A percentile compares a stretch with the other conserved stretches of the same genome.
Conservation (phyloP, 2,329 filamentous ascomycete species). For the Dryadomyces quercivorus region DNA sequence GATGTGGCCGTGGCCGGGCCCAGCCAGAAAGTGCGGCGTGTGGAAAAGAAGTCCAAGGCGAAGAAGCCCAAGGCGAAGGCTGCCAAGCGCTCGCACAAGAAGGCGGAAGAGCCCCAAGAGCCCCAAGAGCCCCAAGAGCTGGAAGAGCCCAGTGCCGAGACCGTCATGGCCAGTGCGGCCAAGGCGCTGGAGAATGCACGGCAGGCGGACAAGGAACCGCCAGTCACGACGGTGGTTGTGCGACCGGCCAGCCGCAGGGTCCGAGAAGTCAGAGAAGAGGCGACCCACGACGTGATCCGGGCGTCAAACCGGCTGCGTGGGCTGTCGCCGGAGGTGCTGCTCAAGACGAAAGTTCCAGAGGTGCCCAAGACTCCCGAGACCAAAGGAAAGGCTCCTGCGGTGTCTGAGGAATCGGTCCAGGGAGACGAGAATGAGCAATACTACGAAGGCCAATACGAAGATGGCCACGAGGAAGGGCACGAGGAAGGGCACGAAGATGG, state of each 20-base stretch:
- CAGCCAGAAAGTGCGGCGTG: neutral
- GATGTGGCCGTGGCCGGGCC: neutral
- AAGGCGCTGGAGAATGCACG: neutral
- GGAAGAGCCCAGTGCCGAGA: neutral
- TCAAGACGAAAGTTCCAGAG: neutral
- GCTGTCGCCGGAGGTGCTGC: neutral
- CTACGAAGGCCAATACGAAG: no score
- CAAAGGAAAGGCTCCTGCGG: no score
- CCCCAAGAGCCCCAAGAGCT: no score
- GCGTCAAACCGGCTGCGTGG: neutral
- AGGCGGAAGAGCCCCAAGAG: no score
- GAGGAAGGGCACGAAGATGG: no score
- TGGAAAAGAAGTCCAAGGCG: neutral
- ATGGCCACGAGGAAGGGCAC: no score
- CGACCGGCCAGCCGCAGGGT: neutral
- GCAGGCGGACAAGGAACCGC: neutral
- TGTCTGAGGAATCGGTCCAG: no score
- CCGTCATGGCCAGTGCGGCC: neutral
- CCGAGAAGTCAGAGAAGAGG: no score
- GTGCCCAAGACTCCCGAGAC: neutral
- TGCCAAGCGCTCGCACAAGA: neutral
- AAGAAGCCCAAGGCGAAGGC: neutral
- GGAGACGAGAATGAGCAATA: no score
- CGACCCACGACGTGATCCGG: neutral
- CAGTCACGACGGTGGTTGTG: neutral